Conservation (phyloP, 331 rosid genomes). For the Telfairia occidentalis region DNA sequence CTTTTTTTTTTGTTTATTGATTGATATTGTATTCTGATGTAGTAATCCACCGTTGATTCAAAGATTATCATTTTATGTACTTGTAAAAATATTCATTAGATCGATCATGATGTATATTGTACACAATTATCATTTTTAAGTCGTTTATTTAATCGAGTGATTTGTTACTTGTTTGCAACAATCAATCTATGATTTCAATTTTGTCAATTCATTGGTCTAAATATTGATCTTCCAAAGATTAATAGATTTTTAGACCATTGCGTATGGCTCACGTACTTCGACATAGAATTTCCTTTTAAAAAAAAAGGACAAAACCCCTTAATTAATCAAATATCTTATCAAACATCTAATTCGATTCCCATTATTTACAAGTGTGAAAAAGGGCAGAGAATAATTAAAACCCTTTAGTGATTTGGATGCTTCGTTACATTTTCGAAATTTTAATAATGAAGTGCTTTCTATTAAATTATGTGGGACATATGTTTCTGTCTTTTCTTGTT, state of each 20-base stretch:
- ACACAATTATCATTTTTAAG: not conserved
- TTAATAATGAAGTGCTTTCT: not conserved
- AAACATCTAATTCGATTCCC: not conserved
- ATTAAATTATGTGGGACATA: not conserved
- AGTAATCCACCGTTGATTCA: not conserved
- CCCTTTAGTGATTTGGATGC: not conserved
- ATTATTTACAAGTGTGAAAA: not conserved
- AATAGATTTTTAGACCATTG: too few relatives aligned
- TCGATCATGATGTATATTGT: not conserved
- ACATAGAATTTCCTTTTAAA: too few relatives aligned
- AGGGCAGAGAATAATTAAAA: not conserved
- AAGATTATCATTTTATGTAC: not conserved
- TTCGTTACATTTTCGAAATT: not conserved
- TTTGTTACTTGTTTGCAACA: not conserved
- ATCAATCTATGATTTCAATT: not conserved
- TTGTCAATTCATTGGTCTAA: too few relatives aligned
- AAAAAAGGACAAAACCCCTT: too few relatives aligned
- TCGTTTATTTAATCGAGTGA: not conserved
- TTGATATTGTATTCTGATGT: not conserved
- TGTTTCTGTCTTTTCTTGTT: not conserved
- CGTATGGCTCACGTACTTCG: too few relatives aligned
- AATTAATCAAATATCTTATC: not conserved
- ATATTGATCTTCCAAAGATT: too few relatives aligned
- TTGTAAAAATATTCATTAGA: not conserved
- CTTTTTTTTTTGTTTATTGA: not conserved